phyloP scores from a whole-genome alignment of 1,139 yeast species.

The Sugiyamaella grinbergsii region DNA sequence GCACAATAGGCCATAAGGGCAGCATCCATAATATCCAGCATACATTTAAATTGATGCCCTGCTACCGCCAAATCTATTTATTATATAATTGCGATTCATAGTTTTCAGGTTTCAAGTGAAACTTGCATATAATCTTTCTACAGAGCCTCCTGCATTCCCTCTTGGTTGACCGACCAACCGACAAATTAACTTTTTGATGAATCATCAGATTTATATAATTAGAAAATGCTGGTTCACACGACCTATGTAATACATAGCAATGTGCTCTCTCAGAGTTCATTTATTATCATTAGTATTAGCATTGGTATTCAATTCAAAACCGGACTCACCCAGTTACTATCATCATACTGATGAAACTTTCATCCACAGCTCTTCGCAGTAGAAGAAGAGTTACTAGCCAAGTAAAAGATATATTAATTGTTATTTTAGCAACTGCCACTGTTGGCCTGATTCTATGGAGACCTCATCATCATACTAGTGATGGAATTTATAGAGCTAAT shows the following conservation, averaged over 20 bases:
- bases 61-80: not conserved
- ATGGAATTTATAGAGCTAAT: no score
- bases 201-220: not conserved
- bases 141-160: no score
- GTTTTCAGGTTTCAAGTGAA: not conserved
- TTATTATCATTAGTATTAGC: not conserved
- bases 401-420: constrained; percentile 16
- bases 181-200: no score
- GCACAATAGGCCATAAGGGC: no score
- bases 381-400: constrained; percentile 14
- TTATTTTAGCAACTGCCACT: constrained; percentile 13
- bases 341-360: not conserved
- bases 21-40: no score
- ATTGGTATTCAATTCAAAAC: no score
- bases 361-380: constrained; percentile 8
- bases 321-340: no score
- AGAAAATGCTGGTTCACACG: not conserved
- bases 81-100: not conserved
- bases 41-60: not conserved
- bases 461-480: constrained; percentile 7
- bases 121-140: constrained; percentile 6
- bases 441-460: constrained; percentile 18
- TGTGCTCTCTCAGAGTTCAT: not conserved
- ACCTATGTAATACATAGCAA: no score
- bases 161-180: no score